Percentiles rank a stretch among this genome's conserved stretches.
These are phyloP conservation scores for Hortiboletus flavorubellus DNA, from an alignment of 768 basidiomycete species.

Conservation along the genomic window DNA sequence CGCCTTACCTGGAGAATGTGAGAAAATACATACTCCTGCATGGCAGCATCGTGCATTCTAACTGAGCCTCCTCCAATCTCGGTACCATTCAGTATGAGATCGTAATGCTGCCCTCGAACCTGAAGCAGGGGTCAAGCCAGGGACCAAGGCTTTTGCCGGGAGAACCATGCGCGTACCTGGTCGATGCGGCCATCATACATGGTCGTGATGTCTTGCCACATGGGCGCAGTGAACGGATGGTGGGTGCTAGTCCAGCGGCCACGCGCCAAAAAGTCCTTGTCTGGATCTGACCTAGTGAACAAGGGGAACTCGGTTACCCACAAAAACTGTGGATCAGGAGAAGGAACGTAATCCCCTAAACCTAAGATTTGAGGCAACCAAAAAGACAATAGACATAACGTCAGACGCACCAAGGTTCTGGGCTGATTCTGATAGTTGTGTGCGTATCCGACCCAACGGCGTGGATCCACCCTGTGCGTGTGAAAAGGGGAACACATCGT, in stretches of 20 bases:
- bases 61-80: conserved; percentile 96
- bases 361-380: conserved; percentile 8
- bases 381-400: conserved; percentile 2
- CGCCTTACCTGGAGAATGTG: conserved; percentile 69
- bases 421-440: conserved; percentile 64
- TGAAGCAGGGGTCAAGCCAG: conserved; percentile 27
- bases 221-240: conserved; percentile 95
- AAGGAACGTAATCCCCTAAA: conserved; percentile 55
- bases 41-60: conserved; percentile 80
- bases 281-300: conserved; percentile 80
- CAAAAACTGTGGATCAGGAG: conserved; percentile 71
- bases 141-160: not conserved
- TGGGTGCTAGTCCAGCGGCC: conserved; percentile 93
- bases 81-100: conserved; percentile 89
- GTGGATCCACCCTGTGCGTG: conserved; percentile 78
- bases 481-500: conserved; percentile 17
- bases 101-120: conserved; percentile 95
- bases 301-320: conserved; percentile 97
- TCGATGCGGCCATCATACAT: conserved; percentile 70
- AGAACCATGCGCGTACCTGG: conserved; percentile 36
- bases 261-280: conserved; percentile 81
- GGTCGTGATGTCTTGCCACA: conserved; percentile 81
- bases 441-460: conserved; percentile 65
- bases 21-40: conserved; percentile 82
- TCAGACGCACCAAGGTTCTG: conserved; percentile 53